Base-by-base conservation (phyloP, 208 protist species). In the Zelonia costaricensis region DNA sequence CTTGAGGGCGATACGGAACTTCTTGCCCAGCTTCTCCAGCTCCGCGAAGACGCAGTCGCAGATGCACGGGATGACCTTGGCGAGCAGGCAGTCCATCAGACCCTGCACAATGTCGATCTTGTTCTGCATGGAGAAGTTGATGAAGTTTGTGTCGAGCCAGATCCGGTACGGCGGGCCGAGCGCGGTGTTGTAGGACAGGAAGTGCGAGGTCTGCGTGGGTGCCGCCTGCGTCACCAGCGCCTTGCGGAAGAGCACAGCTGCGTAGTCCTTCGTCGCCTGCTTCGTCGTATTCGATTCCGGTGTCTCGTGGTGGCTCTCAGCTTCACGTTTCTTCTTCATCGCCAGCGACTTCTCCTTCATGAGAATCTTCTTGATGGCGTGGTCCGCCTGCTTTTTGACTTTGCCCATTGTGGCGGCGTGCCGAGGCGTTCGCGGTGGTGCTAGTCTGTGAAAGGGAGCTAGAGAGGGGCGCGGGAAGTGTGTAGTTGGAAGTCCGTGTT, bases 141-240 rank as follows among this genome's bases (percentile, higher is more conserved):
- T 99, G 74, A 99, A 99, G 92, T 99, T 99, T 2, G 99, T 99
- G 73, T 99, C 99, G 10, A 99, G 74, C 74, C 99, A 92, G 16
- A 99, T 88, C 69, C 97, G 93, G 82, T 98, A 99, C 45, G 99
- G 99, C 16, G 99, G 99, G 6, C 97, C 98, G 5, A 99, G 91
- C 31, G 92, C 81, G 36, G 76, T 91, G 88, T 99, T 99, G 88
- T 98, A 98, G 39, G 80, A 88, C 30, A 99, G 98, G 74, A 99
- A 99, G 71, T 99, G 86, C 7, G 78, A 76, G 15, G 82, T 84
- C 33, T 81, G 69, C n/a, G 71, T 73, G 1, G 86, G 79, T 2
- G 65, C 80, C 0, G 69, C 83, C 20, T 86, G 62, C 16, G 85
- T 95, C 18, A 94, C 62, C 54, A 81, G 77, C 10, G 79, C 55